These are phyloP conservation scores for Jackrogersella minutella DNA, from an alignment of 495 filamentous ascomycete genomes.

Conservation along the genomic window DNA sequence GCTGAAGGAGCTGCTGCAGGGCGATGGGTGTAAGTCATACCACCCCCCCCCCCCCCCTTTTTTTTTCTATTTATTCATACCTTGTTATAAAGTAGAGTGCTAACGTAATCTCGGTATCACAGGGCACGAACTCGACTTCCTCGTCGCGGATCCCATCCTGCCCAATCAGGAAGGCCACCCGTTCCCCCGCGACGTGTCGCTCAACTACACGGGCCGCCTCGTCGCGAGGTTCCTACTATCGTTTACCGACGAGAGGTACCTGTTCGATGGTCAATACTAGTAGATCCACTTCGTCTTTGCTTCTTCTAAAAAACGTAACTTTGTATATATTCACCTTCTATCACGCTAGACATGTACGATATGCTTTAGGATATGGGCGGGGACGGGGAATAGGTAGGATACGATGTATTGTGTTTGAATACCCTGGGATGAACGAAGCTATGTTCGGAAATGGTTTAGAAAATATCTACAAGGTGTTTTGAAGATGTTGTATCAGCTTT, in stretches of 20 bases:
- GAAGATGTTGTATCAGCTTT: neutral
- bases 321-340: neutral
- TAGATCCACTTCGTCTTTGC: neutral
- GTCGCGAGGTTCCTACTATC: conserved; percentile 59
- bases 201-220: conserved; percentile 59
- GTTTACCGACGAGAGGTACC: conserved; percentile 55
- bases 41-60: no score
- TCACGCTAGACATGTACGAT: conserved; percentile 14
- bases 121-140: conserved; percentile 58
- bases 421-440: conserved; percentile 27
- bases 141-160: conserved; percentile 55
- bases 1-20: conserved; percentile 50
- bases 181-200: conserved; percentile 53
- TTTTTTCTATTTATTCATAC: neutral
- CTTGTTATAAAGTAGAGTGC: neutral
- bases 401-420: conserved; percentile 14
- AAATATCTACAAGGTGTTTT: neutral
- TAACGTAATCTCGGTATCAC: conserved; percentile 15
- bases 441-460: conserved; percentile 4
- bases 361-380: neutral
- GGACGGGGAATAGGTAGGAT: neutral
- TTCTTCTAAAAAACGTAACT: neutral
- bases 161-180: conserved; percentile 53
- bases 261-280: conserved; percentile 45
- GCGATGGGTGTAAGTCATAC: conserved; percentile 49